These are phyloP conservation scores for Rhizopogon salebrosus DNA, from an alignment of 768 basidiomycete species.

Conservation along the genomic window DNA sequence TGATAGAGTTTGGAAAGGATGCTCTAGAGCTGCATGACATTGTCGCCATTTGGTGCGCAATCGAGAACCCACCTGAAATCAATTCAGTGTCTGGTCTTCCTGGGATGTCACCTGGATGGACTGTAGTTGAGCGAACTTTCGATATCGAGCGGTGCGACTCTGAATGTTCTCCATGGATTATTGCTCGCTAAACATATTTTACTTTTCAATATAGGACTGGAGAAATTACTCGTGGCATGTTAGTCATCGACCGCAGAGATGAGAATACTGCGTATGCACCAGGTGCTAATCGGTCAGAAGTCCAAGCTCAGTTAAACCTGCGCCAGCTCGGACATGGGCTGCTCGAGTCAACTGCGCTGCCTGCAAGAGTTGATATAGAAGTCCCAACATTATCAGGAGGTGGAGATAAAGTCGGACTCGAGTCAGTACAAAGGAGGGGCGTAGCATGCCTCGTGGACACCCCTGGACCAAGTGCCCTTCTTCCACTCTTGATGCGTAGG, in stretches of 20 bases:
- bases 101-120: conserved; percentile 51
- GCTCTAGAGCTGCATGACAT: conserved; percentile 90
- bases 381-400: conserved; percentile 2
- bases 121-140: conserved; percentile 44
- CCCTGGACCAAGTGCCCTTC: conserved; percentile 53
- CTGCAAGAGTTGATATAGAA: conserved; percentile 51
- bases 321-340: conserved; percentile 25
- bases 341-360: conserved; percentile 48
- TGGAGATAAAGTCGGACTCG: conserved; percentile 5
- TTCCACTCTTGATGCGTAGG: conserved; percentile 44
- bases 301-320: conserved; percentile 49
- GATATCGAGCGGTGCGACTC: conserved; percentile 59
- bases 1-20: conserved; percentile 78
- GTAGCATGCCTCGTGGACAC: conserved; percentile 51
- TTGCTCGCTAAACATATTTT: neutral
- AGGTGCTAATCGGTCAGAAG: conserved; percentile 59
- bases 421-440: conserved; percentile 19
- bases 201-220: conserved; percentile 53
- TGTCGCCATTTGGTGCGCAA: conserved; percentile 83
- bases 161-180: neutral
- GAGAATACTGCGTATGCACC: conserved; percentile 61
- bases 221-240: conserved; percentile 82
- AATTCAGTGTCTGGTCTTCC: conserved; percentile 20
- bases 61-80: conserved; percentile 54
- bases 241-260: conserved; percentile 74